These are phyloP conservation scores for Allomyces macrogynus DNA, from an alignment of 192 early-diverging fungal species.

Conservation along the genomic window DNA sequence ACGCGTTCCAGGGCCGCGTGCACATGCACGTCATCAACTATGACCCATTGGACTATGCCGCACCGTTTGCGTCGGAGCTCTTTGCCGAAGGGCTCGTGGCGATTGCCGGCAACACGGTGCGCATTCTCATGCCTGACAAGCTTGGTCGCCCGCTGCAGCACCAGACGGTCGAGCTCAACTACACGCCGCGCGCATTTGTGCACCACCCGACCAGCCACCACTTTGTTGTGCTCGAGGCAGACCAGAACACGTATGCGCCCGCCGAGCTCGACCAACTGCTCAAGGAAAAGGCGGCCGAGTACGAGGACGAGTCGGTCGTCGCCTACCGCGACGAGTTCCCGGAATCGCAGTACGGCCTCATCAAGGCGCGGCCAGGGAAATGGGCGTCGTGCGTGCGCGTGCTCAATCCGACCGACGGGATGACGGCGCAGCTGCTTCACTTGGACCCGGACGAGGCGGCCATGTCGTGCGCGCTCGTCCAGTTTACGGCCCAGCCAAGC, in stretches of 20 bases:
- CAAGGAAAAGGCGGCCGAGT: conserved; percentile 18
- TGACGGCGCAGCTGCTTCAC: conserved; percentile 46
- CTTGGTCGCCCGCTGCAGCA: neutral
- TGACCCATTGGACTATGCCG: conserved; percentile 64
- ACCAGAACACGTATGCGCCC: conserved; percentile 53
- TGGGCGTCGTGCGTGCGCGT: conserved; percentile 80
- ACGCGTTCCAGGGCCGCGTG: conserved; percentile 46
- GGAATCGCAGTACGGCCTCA: conserved; percentile 61
- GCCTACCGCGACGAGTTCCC: conserved; percentile 32
- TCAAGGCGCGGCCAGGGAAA: conserved; percentile 39
- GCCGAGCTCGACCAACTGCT: conserved; percentile 36
- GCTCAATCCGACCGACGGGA: conserved; percentile 51
- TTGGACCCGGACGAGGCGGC: conserved; percentile 70
- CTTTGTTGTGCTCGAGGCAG: conserved; percentile 78
- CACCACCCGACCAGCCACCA: conserved; percentile 49
- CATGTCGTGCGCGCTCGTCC: conserved; percentile 45
- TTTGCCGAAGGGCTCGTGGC: conserved; percentile 76
- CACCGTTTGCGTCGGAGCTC: conserved; percentile 62
- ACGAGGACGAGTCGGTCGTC: neutral
- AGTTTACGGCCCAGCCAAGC: conserved; percentile 28
- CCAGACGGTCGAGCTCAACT: conserved; percentile 22
- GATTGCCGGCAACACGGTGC: conserved; percentile 60
- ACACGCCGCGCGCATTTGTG: conserved; percentile 69
- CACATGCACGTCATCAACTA: conserved; percentile 69
- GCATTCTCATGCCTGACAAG: conserved; percentile 5